These are phyloP conservation scores for Xylaria arbuscula DNA, from an alignment of 2,329 filamentous ascomycete genomes.

Conservation along the genomic window DNA sequence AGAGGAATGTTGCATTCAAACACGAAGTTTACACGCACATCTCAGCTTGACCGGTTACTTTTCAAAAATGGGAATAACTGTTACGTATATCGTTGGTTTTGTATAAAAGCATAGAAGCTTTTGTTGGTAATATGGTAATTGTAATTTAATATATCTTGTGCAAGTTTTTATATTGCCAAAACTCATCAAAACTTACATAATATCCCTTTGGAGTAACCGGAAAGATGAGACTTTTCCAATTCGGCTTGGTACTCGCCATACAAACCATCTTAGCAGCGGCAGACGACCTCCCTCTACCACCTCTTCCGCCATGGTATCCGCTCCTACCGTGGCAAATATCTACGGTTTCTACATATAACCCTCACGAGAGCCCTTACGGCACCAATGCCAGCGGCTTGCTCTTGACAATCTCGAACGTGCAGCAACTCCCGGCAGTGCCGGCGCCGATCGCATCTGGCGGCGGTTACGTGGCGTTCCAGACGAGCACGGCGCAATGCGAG, in stretches of 20 bases:
- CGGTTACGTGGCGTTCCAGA: conserved; percentile 41
- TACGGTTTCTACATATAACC: conserved; percentile 35
- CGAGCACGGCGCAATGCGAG: conserved; percentile 39
- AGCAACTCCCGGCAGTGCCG: conserved; percentile 35
- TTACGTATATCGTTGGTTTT: not conserved
- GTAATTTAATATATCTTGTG: not conserved
- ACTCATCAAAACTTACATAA: not conserved
- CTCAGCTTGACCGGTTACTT: not conserved
- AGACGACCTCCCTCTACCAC: conserved; percentile 20
- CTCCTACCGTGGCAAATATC: conserved; percentile 41
- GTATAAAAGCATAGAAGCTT: conserved; percentile 16
- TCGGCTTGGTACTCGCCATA: conserved; percentile 16
- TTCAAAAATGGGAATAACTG: conserved; percentile 5
- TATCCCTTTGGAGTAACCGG: not conserved
- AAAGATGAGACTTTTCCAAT: conserved; percentile 29
- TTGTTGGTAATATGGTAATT: not conserved
- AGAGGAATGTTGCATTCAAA: conserved; percentile 19
- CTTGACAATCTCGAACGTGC: conserved; percentile 40
- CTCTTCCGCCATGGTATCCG: conserved; percentile 45
- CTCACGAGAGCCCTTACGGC: conserved; percentile 38
- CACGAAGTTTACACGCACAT: conserved; percentile 13
- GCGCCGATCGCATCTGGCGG: conserved; percentile 44
- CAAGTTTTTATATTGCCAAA: not conserved
- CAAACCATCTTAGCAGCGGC: conserved; percentile 8
- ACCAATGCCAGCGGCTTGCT: conserved; percentile 38